These are phyloP conservation scores for Hanseniaspora valbyensis DNA, from an alignment of 805 yeast genomes.

Conservation along the genomic window DNA sequence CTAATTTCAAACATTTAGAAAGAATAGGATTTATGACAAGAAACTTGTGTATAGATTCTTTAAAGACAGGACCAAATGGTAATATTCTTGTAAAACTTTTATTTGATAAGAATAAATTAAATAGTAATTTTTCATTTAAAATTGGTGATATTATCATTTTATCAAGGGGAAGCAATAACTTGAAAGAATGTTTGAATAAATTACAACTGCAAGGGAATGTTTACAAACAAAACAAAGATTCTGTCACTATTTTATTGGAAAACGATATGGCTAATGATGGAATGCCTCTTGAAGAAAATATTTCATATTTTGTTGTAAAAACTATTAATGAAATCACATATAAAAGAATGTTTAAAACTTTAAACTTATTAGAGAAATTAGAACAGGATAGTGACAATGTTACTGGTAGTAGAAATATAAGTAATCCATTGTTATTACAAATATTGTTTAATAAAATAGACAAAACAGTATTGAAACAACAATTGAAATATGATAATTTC, in stretches of 20 bases:
- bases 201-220: conserved; percentile 53
- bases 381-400: conserved; percentile 30
- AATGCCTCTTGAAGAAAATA: conserved; percentile 36
- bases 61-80: conserved; percentile 74
- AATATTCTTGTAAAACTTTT: conserved; percentile 42
- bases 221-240: conserved; percentile 37
- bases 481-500: not conserved
- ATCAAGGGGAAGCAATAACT: conserved; percentile 20
- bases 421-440: conserved; percentile 25
- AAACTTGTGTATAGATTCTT: conserved; percentile 49
- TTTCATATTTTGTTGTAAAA: conserved; percentile 30
- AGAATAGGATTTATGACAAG: conserved; percentile 63
- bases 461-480: conserved; percentile 16
- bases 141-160: conserved; percentile 72
- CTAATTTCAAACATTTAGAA: conserved; percentile 48
- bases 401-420: not conserved
- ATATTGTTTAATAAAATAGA: conserved; percentile 35
- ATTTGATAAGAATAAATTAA: conserved; percentile 29
- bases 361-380: conserved; percentile 52
- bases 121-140: conserved; percentile 33
- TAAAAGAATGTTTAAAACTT: conserved; percentile 66
- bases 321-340: conserved; percentile 57
- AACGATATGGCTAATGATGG: conserved; percentile 39
- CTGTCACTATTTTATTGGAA: conserved; percentile 50
- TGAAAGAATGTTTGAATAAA: conserved; percentile 23